Evolutionary conservation across 2,329 filamentous ascomycete species (phyloP).

Genomic region (Stenocarpella maydis): DNA sequence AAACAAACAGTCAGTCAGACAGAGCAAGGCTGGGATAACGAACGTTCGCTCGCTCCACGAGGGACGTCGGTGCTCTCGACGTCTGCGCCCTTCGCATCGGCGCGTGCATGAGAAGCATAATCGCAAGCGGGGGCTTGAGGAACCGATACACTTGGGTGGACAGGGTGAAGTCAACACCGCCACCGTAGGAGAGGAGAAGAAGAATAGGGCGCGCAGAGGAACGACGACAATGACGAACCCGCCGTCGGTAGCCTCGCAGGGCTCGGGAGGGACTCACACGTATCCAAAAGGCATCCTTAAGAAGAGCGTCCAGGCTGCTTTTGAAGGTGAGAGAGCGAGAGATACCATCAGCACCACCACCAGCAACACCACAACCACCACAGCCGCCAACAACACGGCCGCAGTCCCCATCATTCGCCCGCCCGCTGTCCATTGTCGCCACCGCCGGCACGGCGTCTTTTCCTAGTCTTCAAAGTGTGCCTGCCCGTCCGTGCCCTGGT

Average conservation of each 20-base stretch:
- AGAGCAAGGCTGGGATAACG: neutral
- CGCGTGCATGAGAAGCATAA: conserved; percentile 17
- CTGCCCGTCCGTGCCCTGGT: neutral
- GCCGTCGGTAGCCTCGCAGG: conserved; percentile 48
- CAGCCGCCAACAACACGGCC: neutral
- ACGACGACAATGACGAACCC: conserved; percentile 60
- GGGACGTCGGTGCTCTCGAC: conserved; percentile 10
- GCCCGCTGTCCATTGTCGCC: neutral
- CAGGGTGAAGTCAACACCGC: neutral
- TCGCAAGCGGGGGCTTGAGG: conserved; percentile 13
- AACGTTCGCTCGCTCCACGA: conserved; percentile 3
- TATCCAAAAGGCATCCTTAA: conserved; percentile 52
- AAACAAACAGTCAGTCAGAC: neutral
- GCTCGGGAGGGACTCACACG: conserved; percentile 26
- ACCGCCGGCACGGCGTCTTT: neutral
- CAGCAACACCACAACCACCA: neutral
- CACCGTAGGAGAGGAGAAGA: neutral
- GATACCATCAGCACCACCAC: neutral
- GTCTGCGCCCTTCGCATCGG: too few species aligned
- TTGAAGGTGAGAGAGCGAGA: conserved; percentile 60
- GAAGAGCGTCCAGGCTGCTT: conserved; percentile 66
- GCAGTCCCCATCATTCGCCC: neutral
- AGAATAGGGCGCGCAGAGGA: neutral
- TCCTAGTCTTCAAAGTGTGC: neutral
- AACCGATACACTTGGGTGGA: neutral